Base-by-base conservation (phyloP, 345 rosid species). In the Ceriops tagal region DNA sequence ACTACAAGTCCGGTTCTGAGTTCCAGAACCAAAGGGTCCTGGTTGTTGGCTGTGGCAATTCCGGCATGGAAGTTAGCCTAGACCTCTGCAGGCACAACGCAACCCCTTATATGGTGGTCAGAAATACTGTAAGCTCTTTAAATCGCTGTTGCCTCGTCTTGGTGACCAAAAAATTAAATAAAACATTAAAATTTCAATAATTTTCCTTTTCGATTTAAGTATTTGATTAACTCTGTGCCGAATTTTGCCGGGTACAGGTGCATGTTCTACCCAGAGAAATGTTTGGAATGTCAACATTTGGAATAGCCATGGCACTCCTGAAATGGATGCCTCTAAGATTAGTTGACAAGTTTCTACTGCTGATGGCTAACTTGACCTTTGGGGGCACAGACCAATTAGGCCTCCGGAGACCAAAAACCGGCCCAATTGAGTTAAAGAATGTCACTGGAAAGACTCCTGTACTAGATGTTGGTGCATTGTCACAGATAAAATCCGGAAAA, bases 191-290 rank as follows among this genome's bases (percentile, higher is more conserved):
- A 39, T 39, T 2, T 39, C 15, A 43, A 11, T 13, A 2, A 11
- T 43, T 5, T 30, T 24, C 13, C 11, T n/a, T 1, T 13, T 43
- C 1, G 7, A 13, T 13, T 3, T 15, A 43, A 3, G 16, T 51
- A 8, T 30, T 6, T 19, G 1, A 22, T 55, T 4, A 69, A 56
- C 35, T n/a, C 21, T 39, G 61, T 53, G 13, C 57, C 35, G 11
- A 43, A 2, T 30, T 39, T n/a, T 13, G 19, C 2, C 8, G 27
- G 62, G 51, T 32, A 20, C 80, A 90, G 96, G 89, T 95, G 47
- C 97, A 92, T 79, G 96, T 95, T 20, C 69, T 95, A 26, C 98
- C 97, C 3, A 82, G 92, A 75, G 98, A 95, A 26, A 79, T 90
- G 81, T 78, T 90, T 57, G 92, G 98, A 2, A 65, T 81, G 70